Evolutionary conservation across 2,329 filamentous ascomycete genomes (phyloP).

Genomic region (Rhexocercosporidium sp.): DNA sequence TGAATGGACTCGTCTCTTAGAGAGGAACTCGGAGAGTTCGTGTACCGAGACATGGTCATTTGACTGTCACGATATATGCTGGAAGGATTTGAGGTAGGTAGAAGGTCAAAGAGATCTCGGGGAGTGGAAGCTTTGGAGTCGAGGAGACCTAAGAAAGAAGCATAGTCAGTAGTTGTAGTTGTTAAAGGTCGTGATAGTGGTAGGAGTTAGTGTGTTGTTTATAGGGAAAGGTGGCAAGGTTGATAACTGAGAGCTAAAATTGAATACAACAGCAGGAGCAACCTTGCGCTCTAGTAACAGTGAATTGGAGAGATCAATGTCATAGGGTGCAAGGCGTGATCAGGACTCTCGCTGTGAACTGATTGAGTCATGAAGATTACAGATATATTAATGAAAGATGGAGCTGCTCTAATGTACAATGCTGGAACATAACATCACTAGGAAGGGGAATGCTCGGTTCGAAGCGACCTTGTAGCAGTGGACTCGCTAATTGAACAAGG

Average conservation of each 20-base stretch:
- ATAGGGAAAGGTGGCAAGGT: neutral
- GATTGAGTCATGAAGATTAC: neutral
- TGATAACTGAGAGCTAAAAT: neutral
- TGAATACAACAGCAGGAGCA: neutral
- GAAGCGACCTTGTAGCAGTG: neutral
- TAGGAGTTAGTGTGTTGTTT: neutral
- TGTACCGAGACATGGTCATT: conserved; percentile 19
- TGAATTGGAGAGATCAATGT: neutral
- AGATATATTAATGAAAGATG: too few relatives aligned
- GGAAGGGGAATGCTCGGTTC: too few relatives aligned
- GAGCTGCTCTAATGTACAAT: too few relatives aligned
- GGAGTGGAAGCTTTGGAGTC: neutral
- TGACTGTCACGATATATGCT: neutral
- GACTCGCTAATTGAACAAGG: neutral
- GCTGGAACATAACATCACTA: too few relatives aligned
- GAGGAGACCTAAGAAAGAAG: neutral
- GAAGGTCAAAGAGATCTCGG: neutral
- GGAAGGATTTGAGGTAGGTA: neutral
- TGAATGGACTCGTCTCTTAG: conserved; percentile 61
- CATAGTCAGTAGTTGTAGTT: neutral
- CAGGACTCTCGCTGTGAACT: neutral
- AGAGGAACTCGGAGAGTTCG: conserved; percentile 48
- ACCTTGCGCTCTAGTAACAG: neutral
- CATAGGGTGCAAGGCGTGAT: neutral
- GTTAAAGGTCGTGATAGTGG: neutral